Percentiles rank a stretch among this genome's conserved stretches.
These are phyloP conservation scores for Euphorbia neoarborescens DNA, from an alignment of 441 rosid genomes.

Conservation along the genomic window DNA sequence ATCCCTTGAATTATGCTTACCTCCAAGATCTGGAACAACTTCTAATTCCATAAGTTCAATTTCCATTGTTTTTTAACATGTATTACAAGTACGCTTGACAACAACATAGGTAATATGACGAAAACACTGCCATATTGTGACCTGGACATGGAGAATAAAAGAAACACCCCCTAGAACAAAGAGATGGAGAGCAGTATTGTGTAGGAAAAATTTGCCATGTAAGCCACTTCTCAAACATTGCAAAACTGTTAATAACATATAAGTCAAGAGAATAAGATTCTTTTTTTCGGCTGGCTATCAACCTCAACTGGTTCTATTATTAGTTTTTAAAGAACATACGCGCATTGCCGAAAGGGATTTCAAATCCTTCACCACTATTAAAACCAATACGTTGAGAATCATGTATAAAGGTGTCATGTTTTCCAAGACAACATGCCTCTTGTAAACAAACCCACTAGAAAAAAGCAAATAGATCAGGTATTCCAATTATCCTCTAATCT, in stretches of 20 bases:
- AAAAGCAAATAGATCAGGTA: background rate
- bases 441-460: background rate
- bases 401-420: background rate
- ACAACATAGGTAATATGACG: background rate
- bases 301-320: background rate
- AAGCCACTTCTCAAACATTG: background rate
- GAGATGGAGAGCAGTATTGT: background rate
- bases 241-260: background rate
- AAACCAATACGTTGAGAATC: background rate
- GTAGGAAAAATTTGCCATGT: no score
- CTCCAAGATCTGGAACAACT: slow-evolving; percentile 61
- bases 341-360: background rate
- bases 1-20: slow-evolving; percentile 59
- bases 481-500: background rate
- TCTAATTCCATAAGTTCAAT: slow-evolving; percentile 31
- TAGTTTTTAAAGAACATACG: background rate
- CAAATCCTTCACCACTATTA: background rate
- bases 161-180: background rate
- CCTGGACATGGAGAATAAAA: background rate
- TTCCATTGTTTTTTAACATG: slow-evolving; percentile 12
- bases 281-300: background rate
- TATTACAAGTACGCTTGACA: slow-evolving; percentile 8
- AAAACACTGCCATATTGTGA: background rate
- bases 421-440: background rate
- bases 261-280: background rate